phyloP scores from a whole-genome alignment of 2,329 filamentous ascomycete genomes.

The Dothideomycetes sp. region DNA sequence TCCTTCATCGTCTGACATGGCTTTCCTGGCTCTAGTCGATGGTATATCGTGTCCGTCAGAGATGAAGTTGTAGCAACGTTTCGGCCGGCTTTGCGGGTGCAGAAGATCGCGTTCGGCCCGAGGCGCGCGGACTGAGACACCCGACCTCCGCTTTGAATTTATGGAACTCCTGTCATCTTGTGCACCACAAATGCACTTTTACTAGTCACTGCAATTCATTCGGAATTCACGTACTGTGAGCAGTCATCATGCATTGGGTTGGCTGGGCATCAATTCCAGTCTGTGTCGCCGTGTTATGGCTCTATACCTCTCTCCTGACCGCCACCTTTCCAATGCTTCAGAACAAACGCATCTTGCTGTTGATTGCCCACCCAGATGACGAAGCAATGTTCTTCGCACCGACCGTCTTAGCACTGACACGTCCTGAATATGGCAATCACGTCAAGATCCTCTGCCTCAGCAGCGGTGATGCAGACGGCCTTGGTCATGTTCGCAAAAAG shows the following conservation, averaged over 20 bases:
- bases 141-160: too few relatives aligned
- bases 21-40: too few relatives aligned
- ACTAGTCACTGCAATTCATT: too few relatives aligned
- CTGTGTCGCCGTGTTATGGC: constrained; percentile 32
- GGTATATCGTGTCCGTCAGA: too few relatives aligned
- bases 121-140: too few relatives aligned
- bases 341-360: constrained; percentile 78
- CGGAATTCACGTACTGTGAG: too few relatives aligned
- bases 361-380: constrained; percentile 96
- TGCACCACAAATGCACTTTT: too few relatives aligned
- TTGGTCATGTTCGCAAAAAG: constrained; percentile 70
- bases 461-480: constrained; percentile 78
- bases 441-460: constrained; percentile 90
- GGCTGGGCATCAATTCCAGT: constrained; percentile 28
- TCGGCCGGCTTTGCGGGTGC: too few relatives aligned
- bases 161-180: too few relatives aligned
- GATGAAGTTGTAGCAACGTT: too few relatives aligned
- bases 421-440: constrained; percentile 72
- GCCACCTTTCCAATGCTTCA: constrained; percentile 52
- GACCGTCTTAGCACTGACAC: constrained; percentile 71
- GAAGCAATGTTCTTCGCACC: constrained; percentile 99
- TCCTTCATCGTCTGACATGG: constrained; percentile 11
- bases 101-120: too few relatives aligned
- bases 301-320: constrained; percentile 35
- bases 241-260: constrained; percentile 28